A percentile compares a stretch with the other conserved stretches of the same genome.
phyloP scores from a whole-genome alignment of 305 asterid genomes.

The Plantago lanceolata region DNA sequence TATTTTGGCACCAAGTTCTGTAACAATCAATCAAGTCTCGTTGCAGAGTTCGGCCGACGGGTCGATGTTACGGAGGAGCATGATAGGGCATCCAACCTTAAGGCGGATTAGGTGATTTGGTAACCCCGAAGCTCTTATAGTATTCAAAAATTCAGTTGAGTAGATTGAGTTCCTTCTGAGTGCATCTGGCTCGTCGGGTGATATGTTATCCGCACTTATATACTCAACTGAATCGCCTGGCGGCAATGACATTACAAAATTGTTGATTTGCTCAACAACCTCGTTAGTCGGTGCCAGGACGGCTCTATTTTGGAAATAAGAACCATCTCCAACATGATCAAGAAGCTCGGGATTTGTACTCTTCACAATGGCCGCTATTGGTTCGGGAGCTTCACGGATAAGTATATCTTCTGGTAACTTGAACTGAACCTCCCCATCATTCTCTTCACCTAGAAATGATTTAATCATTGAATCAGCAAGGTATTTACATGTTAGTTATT shows the following conservation, averaged over 20 bases:
- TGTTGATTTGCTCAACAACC: background rate
- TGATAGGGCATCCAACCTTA: no score
- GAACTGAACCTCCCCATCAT: no score
- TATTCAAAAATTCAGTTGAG: no score
- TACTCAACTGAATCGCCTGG: background rate
- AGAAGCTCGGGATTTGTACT: background rate
- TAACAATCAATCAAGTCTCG: no score
- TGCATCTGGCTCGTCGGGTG: background rate
- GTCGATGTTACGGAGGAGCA: background rate
- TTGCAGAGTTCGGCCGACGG: background rate
- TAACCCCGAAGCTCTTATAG: no score
- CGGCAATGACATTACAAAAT: background rate
- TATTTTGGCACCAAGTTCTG: no score
- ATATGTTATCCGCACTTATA: background rate
- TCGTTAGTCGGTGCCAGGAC: background rate
- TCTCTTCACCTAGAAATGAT: no score
- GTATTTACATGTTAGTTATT: no score
- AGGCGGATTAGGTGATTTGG: no score
- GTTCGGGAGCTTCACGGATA: background rate
- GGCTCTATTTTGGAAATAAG: background rate
- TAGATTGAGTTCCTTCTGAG: background rate
- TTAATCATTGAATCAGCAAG: no score
- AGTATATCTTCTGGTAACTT: background rate
- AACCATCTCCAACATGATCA: background rate
- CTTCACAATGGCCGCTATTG: background rate